These are phyloP conservation scores for Aspergillus aculeatus DNA, from an alignment of 2,329 filamentous ascomycete species.

Conservation along the genomic window DNA sequence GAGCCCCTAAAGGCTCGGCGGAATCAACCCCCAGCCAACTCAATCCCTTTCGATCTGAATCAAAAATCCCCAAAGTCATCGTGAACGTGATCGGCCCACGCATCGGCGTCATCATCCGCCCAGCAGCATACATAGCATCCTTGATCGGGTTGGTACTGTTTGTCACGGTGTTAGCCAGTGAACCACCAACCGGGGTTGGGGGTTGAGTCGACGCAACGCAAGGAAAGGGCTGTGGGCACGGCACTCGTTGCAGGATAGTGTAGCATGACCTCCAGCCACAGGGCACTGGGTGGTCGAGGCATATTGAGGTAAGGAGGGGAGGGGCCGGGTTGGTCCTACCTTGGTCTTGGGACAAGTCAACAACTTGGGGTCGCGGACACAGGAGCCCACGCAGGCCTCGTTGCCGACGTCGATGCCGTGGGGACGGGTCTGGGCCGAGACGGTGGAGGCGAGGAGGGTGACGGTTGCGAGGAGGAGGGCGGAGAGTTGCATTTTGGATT, in stretches of 20 bases:
- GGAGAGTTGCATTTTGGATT: background rate
- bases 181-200: background rate
- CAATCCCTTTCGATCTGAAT: background rate
- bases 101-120: constrained; percentile 6
- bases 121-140: constrained; percentile 14
- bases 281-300: too few relatives aligned
- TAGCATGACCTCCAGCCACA: too few relatives aligned
- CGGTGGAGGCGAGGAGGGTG: background rate
- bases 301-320: too few relatives aligned
- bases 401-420: constrained; percentile 4
- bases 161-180: background rate
- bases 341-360: background rate
- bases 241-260: too few relatives aligned
- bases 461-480: background rate
- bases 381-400: background rate
- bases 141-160: background rate
- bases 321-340: background rate
- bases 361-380: background rate
- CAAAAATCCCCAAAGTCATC: background rate
- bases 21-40: background rate
- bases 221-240: too few relatives aligned
- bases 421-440: background rate
- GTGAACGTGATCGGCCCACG: background rate
- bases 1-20: too few relatives aligned
- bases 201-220: background rate